Percentiles rank a stretch among this genome's conserved stretches.
Evolutionary conservation across 1,284 basidiomycete species (phyloP).

Genomic region (Fomitopsis palustris): DNA sequence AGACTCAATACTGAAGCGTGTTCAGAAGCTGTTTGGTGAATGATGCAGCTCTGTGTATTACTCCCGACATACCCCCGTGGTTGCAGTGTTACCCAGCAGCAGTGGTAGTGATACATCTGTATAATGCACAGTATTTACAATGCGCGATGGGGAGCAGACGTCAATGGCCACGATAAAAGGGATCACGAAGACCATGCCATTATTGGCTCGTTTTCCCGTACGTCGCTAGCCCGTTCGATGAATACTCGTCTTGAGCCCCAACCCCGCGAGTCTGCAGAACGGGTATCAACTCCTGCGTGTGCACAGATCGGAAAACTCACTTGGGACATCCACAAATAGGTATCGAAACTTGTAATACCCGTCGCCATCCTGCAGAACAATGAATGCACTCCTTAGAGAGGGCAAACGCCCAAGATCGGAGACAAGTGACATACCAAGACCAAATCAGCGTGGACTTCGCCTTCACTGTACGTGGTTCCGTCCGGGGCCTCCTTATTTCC

Average conservation of each 20-base stretch:
- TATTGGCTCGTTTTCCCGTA: conserved; percentile 68
- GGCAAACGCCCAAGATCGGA: neutral
- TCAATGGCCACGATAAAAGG: neutral
- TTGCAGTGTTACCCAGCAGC: neutral
- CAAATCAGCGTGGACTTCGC: conserved; percentile 76
- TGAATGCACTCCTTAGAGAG: conserved; percentile 7
- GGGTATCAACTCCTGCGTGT: too few species aligned
- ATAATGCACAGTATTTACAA: conserved; percentile 1
- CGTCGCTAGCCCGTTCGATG: conserved; percentile 61
- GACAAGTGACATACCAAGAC: conserved; percentile 50
- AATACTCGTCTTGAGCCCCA: conserved; percentile 66
- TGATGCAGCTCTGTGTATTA: conserved; percentile 25
- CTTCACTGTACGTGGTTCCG: conserved; percentile 59
- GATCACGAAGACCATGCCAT: conserved; percentile 50
- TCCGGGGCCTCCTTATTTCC: conserved; percentile 31
- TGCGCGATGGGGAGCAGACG: neutral
- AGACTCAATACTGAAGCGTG: conserved; percentile 95
- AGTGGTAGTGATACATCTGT: conserved; percentile 5
- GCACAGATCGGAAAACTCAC: conserved; percentile 50
- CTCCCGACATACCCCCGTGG: conserved; percentile 13
- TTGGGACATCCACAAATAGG: conserved; percentile 74
- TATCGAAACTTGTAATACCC: conserved; percentile 78
- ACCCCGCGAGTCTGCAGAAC: conserved; percentile 51
- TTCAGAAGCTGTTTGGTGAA: conserved; percentile 95
- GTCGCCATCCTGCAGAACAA: conserved; percentile 54